phyloP scores from a whole-genome alignment of 2,329 filamentous ascomycete genomes.

The Monosporascus sp. region DNA sequence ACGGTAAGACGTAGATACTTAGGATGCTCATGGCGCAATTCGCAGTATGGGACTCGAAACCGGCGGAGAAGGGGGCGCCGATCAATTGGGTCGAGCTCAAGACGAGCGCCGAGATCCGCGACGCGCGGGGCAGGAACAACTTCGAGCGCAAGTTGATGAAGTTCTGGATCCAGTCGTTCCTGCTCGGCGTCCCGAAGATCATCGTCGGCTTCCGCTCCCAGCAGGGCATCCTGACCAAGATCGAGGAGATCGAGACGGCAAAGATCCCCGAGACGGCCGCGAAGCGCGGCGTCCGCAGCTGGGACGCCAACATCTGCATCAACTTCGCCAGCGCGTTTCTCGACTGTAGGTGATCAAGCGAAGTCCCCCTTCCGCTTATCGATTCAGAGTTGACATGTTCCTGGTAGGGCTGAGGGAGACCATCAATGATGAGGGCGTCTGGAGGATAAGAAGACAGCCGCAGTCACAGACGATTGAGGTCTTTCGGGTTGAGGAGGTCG shows the following conservation, averaged over 20 bases:
- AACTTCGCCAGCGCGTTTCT: slow-evolving; percentile 80
- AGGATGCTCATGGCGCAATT: too few relatives aligned
- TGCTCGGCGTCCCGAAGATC: slow-evolving; percentile 87
- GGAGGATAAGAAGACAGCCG: slow-evolving; percentile 67
- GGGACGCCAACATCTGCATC: slow-evolving; percentile 92
- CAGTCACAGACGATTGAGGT: slow-evolving; percentile 65
- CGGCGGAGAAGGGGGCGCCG: slow-evolving; percentile 55
- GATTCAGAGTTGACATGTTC: slow-evolving; percentile 10
- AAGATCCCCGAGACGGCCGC: slow-evolving; percentile 73
- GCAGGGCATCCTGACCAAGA: slow-evolving; percentile 62
- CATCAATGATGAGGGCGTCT: slow-evolving; percentile 69
- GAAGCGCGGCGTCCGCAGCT: slow-evolving; percentile 58
- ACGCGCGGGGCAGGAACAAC: slow-evolving; percentile 62
- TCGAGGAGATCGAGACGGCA: slow-evolving; percentile 77
- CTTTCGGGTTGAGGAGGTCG: slow-evolving; percentile 65
- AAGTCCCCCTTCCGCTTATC: not conserved
- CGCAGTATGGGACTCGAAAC: slow-evolving; percentile 78
- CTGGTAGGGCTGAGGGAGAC: slow-evolving; percentile 56
- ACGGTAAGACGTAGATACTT: too few relatives aligned
- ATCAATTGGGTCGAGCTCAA: slow-evolving; percentile 96
- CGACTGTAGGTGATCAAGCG: slow-evolving; percentile 52
- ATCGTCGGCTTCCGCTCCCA: slow-evolving; percentile 81
- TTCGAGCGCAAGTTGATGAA: slow-evolving; percentile 90
- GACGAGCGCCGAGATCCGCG: slow-evolving; percentile 69
- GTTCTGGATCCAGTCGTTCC: slow-evolving; percentile 94